Percentiles rank a stretch among this genome's conserved stretches.
phyloP scores from a whole-genome alignment of 257 asterid species.

The Gentiana straminea region DNA sequence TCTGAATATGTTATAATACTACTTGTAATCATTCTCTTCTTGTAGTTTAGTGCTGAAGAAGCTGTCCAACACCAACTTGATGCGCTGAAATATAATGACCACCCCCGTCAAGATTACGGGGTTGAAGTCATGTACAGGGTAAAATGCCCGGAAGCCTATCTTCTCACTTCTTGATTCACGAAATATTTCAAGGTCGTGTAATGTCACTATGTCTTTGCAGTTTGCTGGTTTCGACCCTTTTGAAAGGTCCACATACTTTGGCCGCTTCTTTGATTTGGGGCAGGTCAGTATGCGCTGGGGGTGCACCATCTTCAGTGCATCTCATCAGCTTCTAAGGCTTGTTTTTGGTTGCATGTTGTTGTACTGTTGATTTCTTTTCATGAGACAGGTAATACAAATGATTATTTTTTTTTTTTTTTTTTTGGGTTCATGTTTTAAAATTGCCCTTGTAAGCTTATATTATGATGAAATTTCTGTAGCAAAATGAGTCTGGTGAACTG shows the following conservation, averaged over 20 bases:
- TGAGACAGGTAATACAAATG: no score
- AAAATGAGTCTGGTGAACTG: background rate
- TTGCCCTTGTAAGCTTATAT: background rate
- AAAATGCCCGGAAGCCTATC: slow-evolving; percentile 6
- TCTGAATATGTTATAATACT: slow-evolving; percentile 3
- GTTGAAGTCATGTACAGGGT: slow-evolving; percentile 96
- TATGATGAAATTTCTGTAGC: background rate
- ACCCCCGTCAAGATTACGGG: slow-evolving; percentile 85
- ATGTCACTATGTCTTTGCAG: slow-evolving; percentile 23
- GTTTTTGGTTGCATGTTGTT: no score
- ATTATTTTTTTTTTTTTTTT: no score
- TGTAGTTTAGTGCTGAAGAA: slow-evolving; percentile 82
- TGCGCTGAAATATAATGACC: slow-evolving; percentile 91
- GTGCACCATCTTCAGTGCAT: background rate
- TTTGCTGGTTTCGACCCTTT: slow-evolving; percentile 97
- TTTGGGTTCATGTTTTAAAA: background rate
- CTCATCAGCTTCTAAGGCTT: no score
- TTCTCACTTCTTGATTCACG: slow-evolving; percentile 4
- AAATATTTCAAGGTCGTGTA: slow-evolving; percentile 4
- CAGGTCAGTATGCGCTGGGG: slow-evolving; percentile 45
- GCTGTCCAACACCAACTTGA: slow-evolving; percentile 83
- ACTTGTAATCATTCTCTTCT: slow-evolving; percentile 8
- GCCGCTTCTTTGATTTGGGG: slow-evolving; percentile 91
- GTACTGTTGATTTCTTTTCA: no score
- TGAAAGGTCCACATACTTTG: slow-evolving; percentile 90